Conservation (phyloP, 768 basidiomycete genomes). For the Naganishia kalamii region DNA sequence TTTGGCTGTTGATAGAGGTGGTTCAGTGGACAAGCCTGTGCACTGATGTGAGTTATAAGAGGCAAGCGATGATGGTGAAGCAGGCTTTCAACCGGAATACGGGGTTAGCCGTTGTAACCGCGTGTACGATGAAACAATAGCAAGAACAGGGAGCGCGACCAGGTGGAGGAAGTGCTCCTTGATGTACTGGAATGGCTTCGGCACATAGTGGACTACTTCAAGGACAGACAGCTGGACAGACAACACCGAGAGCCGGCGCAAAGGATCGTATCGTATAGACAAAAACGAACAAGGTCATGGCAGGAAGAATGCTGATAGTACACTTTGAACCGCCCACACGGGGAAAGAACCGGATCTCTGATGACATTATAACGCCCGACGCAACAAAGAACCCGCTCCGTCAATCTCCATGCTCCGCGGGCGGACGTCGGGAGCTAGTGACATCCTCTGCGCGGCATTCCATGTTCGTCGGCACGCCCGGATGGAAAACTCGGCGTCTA, state of each 20-base stretch:
- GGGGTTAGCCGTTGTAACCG: conserved; percentile 15
- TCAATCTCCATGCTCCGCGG: background rate
- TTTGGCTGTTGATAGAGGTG: background rate
- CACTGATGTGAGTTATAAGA: background rate
- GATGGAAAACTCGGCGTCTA: conserved; percentile 34
- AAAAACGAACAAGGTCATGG: background rate
- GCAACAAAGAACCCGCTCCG: background rate
- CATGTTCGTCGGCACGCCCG: background rate
- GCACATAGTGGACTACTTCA: too few relatives aligned
- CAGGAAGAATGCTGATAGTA: conserved; percentile 13
- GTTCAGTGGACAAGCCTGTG: background rate
- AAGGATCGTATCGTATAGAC: background rate
- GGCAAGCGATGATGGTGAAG: background rate
- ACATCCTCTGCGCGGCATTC: conserved; percentile 12
- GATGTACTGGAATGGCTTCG: too few relatives aligned
- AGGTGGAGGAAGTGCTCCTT: background rate
- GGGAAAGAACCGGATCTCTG: background rate
- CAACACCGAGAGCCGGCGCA: background rate
- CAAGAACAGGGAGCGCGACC: background rate
- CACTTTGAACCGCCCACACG: background rate
- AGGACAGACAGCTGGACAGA: too few relatives aligned
- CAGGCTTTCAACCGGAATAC: background rate
- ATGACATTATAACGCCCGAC: conserved; percentile 7
- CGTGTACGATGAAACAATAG: background rate
- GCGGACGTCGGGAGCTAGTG: too few relatives aligned